Base-by-base conservation (phyloP, 192 early-diverging fungal species). In the Linnemannia exigua region DNA sequence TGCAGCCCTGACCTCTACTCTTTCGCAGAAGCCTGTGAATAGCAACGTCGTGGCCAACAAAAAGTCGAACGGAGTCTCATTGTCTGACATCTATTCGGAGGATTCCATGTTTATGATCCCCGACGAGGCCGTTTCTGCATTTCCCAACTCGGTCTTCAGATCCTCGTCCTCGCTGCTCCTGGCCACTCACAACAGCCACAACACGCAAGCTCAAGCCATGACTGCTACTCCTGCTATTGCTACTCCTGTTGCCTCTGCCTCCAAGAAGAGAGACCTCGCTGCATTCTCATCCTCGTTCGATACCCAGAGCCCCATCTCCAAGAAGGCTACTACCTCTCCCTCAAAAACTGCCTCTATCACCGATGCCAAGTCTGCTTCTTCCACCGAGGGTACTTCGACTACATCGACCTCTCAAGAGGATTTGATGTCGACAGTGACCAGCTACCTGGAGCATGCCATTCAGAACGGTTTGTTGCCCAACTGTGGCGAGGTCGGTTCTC, bases 41-140 rank as follows among this genome's bases (percentile, higher is more conserved):
- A 44, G 41, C 41, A 31, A 44, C 33, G 25, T 33, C 20, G 66
- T 51, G 31, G 37, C 54, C 14, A 79, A 80, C 69, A 86, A 80
- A 31, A 86, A 80, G n/a, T 46, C 74, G 48, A 78, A 75, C 69
- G 84, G 84, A 74, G 84, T 86, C 78, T 79, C 84, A 80, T 80
- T 86, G 61, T 79, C 84, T 48, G 84, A 86, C 33, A 86, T 86
- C 25, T 86, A 86, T 69, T 86, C 84, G 73, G 77, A 85, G 70
- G 84, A 86, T 63, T 80, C 84, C 31, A 36, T 22, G 50, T 74
- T 70, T 48, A 35, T 22, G 54, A 80, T 68, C 77, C 74, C 84
- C 74, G 84, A 79, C 77, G 84, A 79, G 52, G 74, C 84, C 48
- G 63, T 80, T 36, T 86, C 84, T 46, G 84, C 84, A 2, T 86